Evolutionary conservation across 345 rosid species (phyloP), one percentile per base, ranked within the genome.

Genomic region (Noccaea bulbosa): DNA sequence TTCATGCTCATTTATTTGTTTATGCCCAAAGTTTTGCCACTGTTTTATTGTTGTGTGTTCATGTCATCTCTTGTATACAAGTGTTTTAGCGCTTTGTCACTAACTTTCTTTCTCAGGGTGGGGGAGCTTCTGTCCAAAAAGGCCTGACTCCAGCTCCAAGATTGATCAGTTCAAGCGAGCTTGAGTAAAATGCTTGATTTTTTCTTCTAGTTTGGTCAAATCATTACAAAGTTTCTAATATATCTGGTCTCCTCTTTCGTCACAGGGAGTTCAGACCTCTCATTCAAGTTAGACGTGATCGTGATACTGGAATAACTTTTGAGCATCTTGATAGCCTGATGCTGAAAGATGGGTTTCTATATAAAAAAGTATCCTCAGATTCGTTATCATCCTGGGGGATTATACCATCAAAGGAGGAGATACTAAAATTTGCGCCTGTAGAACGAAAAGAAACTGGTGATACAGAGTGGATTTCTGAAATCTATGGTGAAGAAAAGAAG

Each of bases 231-330:
- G 72, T 44, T 40, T 62, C 45, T 68, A 27, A 68, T 49, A 6
- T 69, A 15, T 67, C 2, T 37, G 11, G 30, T 24, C 52, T 9
- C 16, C 16, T 69, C 12, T 56, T 69, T 51, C 11, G 8, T 38
- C 74, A 63, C 77, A 94, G 99, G 75, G 97, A 91, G 82, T 89
- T 91, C 67, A 88, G 92, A 51, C 97, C 99, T 76, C 84, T 89
- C 60, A 84, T 94, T 72, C 88, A 83, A 67, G 77, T 62, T 68
- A 89, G 87, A 58, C 90, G 93, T 71, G 99, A 91, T 74, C 97
- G 96, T 57, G 97, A 94, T 38, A 86, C 92, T 41, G 89, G 89
- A 40, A 11, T 64, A 51, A 55, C 66, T 63, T 85, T 86, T 81
- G 87, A 94, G 81, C 71, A 83, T 77, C 88, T 94, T 73, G 97